A percentile compares a stretch with the other conserved stretches of the same genome.
These are phyloP conservation scores for Eucommia ulmoides DNA, from an alignment of 257 asterid species.

Conservation along the genomic window DNA sequence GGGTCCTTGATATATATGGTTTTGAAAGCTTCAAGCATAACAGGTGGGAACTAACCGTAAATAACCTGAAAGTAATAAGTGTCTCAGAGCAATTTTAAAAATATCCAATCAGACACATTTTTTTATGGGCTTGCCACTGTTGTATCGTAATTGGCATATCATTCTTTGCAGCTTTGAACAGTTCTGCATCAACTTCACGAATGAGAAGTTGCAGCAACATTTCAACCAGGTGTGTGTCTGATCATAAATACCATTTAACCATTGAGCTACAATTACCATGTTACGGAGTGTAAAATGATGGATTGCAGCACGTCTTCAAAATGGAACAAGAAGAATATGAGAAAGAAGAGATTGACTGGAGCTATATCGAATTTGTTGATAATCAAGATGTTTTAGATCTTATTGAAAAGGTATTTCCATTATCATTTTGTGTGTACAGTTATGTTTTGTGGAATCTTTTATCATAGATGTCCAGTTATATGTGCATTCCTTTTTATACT, in stretches of 20 bases:
- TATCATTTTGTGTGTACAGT: too few species aligned
- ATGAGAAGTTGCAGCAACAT: conserved; percentile 96
- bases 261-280: conserved; percentile 7
- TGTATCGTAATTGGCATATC: conserved; percentile 16
- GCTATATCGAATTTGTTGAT: conserved; percentile 97
- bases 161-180: conserved; percentile 79
- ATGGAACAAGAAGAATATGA: conserved; percentile 99
- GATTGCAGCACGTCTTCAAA: conserved; percentile 92
- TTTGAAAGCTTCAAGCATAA: conserved; percentile 95
- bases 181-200: conserved; percentile 91
- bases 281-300: conserved; percentile 16
- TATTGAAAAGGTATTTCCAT: conserved; percentile 67
- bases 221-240: conserved; percentile 70
- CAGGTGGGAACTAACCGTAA: conserved; percentile 35
- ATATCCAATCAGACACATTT: neutral
- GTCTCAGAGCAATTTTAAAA: too few species aligned
- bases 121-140: conserved; percentile 5
- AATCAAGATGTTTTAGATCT: conserved; percentile 97
- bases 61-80: conserved; percentile 1
- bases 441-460: too few species aligned
- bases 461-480: too few species aligned
- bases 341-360: conserved; percentile 88
- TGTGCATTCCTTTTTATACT: too few species aligned
- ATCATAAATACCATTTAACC: conserved; percentile 8
- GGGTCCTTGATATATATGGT: conserved; percentile 95